Conservation (phyloP, 2,329 filamentous ascomycete species). For the Ceratocystis diversiconidia region DNA sequence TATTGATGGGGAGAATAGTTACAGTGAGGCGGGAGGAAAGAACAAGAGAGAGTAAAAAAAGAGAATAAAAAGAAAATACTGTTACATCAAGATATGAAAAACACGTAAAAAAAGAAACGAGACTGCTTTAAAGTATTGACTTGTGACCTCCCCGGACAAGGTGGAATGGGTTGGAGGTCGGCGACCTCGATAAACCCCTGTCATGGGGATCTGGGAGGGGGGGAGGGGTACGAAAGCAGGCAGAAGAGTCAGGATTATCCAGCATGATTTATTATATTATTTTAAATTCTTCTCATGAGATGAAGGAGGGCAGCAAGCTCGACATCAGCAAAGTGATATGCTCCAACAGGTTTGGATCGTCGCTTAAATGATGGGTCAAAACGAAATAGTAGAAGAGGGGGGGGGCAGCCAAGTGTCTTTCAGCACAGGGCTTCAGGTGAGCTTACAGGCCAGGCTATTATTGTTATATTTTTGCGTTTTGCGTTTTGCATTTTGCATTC, state of each 20-base stretch:
- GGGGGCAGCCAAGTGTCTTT: neutral
- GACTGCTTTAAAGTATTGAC: neutral
- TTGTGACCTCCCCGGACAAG: neutral
- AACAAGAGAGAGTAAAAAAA: neutral
- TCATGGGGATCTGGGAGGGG: neutral
- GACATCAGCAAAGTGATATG: neutral
- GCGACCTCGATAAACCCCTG: constrained; percentile 10
- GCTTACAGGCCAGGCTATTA: neutral
- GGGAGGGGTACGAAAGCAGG: neutral
- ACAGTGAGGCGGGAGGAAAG: neutral
- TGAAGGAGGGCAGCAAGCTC: neutral
- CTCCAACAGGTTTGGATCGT: neutral
- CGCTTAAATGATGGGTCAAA: neutral
- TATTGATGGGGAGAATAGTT: neutral
- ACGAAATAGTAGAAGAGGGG: neutral
- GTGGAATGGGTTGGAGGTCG: constrained; percentile 8
- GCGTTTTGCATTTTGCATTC: neutral
- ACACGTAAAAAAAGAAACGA: neutral
- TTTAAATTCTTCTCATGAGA: neutral
- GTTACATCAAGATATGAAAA: too few species aligned
- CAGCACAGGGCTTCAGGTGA: neutral
- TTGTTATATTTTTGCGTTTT: neutral
- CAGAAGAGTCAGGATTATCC: neutral
- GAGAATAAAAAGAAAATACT: too few species aligned
- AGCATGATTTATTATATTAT: neutral